These are phyloP conservation scores for Lachnellula hyalina DNA, from an alignment of 2,329 filamentous ascomycete species.

Conservation along the genomic window DNA sequence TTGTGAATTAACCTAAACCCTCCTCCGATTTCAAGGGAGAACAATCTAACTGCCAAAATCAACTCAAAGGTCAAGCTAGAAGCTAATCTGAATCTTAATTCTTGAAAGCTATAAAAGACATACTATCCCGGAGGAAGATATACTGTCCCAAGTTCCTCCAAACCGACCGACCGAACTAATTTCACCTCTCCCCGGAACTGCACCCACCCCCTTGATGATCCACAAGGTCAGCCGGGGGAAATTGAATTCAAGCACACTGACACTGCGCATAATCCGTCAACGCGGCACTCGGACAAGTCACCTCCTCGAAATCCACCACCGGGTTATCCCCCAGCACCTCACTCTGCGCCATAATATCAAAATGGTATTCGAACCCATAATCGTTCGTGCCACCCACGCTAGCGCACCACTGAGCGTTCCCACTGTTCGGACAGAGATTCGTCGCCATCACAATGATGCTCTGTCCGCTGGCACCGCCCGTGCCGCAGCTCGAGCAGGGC, in stretches of 20 bases:
- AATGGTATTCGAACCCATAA: slow-evolving; percentile 34
- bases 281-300: slow-evolving; percentile 25
- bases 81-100: too few species aligned
- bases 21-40: background rate
- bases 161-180: too few species aligned
- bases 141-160: too few species aligned
- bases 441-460: slow-evolving; percentile 31
- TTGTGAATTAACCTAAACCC: slow-evolving; percentile 5
- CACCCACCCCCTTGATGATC: too few species aligned
- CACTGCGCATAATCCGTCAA: background rate
- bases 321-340: slow-evolving; percentile 32
- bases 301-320: slow-evolving; percentile 31
- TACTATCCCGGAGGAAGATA: too few species aligned
- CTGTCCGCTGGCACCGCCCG: slow-evolving; percentile 20
- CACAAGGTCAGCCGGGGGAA: too few species aligned
- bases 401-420: slow-evolving; percentile 35
- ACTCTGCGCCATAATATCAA: slow-evolving; percentile 33
- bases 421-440: slow-evolving; percentile 34
- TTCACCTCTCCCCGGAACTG: too few species aligned
- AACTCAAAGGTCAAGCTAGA: too few species aligned
- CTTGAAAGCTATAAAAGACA: background rate
- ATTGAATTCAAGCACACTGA: background rate
- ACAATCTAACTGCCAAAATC: too few species aligned
- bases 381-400: slow-evolving; percentile 28
- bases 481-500: slow-evolving; percentile 22